phyloP scores from a whole-genome alignment of 23 red algal species.

The Gracilaria gracilis region DNA sequence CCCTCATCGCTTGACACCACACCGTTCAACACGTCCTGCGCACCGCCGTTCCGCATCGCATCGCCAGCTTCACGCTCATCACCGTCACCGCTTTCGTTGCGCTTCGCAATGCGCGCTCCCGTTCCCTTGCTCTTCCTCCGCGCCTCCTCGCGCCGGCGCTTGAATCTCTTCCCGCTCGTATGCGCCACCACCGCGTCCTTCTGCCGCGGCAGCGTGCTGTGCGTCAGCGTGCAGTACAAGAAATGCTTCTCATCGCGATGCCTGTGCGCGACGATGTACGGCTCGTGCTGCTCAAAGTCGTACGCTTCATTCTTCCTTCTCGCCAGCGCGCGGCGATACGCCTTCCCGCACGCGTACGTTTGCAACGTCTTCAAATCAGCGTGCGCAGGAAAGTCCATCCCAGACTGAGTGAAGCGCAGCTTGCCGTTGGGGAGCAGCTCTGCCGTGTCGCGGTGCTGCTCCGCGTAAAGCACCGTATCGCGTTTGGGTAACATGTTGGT shows the following conservation, averaged over 20 bases:
- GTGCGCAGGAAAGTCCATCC: constrained; percentile 60
- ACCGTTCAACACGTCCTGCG: background rate
- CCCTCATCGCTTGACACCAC: constrained; percentile 27
- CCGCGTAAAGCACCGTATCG: constrained; percentile 28
- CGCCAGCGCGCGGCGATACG: constrained; percentile 23
- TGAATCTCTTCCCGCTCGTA: constrained; percentile 46
- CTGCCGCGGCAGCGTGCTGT: constrained; percentile 26
- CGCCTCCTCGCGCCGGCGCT: constrained; percentile 25
- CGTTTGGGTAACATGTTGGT: constrained; percentile 21
- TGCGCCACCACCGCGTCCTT: constrained; percentile 28
- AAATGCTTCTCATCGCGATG: constrained; percentile 51
- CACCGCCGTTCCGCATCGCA: background rate
- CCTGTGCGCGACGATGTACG: constrained; percentile 55
- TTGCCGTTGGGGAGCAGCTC: constrained; percentile 54
- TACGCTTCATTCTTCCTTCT: constrained; percentile 40
- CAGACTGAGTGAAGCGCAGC: constrained; percentile 41
- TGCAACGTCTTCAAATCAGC: background rate
- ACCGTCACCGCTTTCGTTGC: background rate
- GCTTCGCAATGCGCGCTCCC: background rate
- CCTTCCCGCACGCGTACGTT: constrained; percentile 31
- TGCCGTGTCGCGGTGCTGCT: constrained; percentile 16
- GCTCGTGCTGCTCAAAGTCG: constrained; percentile 64
- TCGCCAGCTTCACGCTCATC: background rate
- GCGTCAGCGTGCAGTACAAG: constrained; percentile 60
- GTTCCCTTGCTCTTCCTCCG: background rate